Percentiles rank a stretch among this genome's conserved stretches.
phyloP scores from a whole-genome alignment of 1,139 yeast species.

The Magnusiomyces magnusii region DNA sequence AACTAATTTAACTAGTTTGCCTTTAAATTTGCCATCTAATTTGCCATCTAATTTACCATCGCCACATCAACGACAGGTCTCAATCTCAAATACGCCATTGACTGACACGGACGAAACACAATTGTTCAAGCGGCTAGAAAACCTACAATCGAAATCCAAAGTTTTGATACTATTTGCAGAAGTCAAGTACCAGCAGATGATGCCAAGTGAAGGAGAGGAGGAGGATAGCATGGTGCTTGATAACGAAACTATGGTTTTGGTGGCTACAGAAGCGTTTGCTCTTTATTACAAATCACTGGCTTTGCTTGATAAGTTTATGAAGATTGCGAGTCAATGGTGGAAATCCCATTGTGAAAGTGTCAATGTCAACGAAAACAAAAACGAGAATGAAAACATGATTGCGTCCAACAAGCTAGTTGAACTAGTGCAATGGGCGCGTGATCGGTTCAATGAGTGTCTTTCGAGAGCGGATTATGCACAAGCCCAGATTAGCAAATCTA shows the following conservation, averaged over 20 bases:
- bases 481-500: conserved; percentile 28
- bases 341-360: conserved; percentile 39
- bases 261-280: conserved; percentile 83
- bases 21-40: too few relatives aligned
- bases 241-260: conserved; percentile 43
- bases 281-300: conserved; percentile 79
- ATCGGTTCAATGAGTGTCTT: conserved; percentile 76
- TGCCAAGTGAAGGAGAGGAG: conserved; percentile 45
- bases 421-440: conserved; percentile 88
- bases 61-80: conserved; percentile 17
- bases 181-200: conserved; percentile 75
- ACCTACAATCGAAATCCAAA: conserved; percentile 81
- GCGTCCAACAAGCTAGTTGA: conserved; percentile 54
- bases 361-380: background rate
- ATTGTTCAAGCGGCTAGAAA: conserved; percentile 52
- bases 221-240: conserved; percentile 18
- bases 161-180: conserved; percentile 87
- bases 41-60: conserved; percentile 37
- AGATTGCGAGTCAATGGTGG: conserved; percentile 87
- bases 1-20: conserved; percentile 26
- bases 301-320: conserved; percentile 77
- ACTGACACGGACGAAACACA: conserved; percentile 30
- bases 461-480: conserved; percentile 80
- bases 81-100: conserved; percentile 14
- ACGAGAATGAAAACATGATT: conserved; percentile 15